Evolutionary conservation across 2,329 filamentous ascomycete genomes (phyloP), one percentile per base, ranked within the genome.

Genomic region (Exophiala lecanii-corni): DNA sequence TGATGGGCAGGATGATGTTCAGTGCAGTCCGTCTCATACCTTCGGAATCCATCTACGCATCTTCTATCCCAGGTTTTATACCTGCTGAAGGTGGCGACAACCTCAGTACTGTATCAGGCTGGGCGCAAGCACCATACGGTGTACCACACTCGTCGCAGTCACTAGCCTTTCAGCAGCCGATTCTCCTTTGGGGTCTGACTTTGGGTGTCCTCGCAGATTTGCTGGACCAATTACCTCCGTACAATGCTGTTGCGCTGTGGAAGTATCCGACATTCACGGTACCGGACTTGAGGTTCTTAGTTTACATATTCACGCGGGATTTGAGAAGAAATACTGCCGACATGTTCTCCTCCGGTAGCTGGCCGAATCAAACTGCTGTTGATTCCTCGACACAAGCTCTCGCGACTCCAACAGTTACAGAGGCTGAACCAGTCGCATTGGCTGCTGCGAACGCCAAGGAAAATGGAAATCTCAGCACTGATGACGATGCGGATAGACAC

Each of bases 141-240:
- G 37, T 49, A 2, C 43, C 53, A 18, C 34, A 55, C 19, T 53
- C 52, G 23, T 51, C 39, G 7, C 55, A 60, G 20, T 54, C 49
- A 23, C 45, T 58, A 13, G 55, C 53, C 35, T 55, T 54, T 37
- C 63, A 57, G 56, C 63, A 49, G 41, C 76, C 79, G 2, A 64
- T 85, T 2, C 62, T 84, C 9, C 73, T 85, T 1, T 86, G 82
- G 82, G 82, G 82, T 0, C 60, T 86, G 23, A 84, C 82, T 0
- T 66, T 85, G 1, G 81, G 81, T 4, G 76, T 86, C 21, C 62
- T 84, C 28, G 77, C 78, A 12, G 82, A 86, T 60, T 79, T 85
- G 50, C 68, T 85, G 17, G 79, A 84, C 50, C 72, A 82, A 56
- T 63, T 84, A 3, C 81, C 81, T n/a, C 79, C 80, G 2, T 68